These are phyloP conservation scores for Drechslerella coelobrocha DNA, from an alignment of 2,329 filamentous ascomycete species.

Conservation along the genomic window DNA sequence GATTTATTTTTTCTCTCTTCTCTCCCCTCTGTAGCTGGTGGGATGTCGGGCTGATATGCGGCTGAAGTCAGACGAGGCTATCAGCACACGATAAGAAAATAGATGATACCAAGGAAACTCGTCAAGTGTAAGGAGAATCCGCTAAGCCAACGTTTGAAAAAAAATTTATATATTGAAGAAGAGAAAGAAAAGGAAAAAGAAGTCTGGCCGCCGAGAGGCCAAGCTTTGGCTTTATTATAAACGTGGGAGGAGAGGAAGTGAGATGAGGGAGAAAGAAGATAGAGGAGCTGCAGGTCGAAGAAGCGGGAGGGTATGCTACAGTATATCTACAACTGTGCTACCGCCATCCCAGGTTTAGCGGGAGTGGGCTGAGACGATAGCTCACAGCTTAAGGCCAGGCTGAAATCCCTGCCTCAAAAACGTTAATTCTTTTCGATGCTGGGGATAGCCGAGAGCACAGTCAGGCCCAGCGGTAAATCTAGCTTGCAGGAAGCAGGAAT, in stretches of 20 bases:
- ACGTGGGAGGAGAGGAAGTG: conserved; percentile 9
- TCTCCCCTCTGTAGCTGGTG: no score
- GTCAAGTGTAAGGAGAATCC: conserved; percentile 11
- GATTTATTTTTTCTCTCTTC: neutral
- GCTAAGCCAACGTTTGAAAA: conserved; percentile 14
- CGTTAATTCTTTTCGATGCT: no score
- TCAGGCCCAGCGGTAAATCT: no score
- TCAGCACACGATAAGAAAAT: neutral
- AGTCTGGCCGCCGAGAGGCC: conserved; percentile 34
- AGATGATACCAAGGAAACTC: conserved; percentile 30
- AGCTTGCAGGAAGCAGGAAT: conserved; percentile 14
- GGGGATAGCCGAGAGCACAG: no score
- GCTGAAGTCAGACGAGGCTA: conserved; percentile 31
- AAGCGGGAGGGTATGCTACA: conserved; percentile 6
- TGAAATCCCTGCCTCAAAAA: conserved; percentile 37
- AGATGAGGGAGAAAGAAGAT: neutral
- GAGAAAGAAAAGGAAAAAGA: conserved; percentile 12
- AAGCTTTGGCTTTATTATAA: conserved; percentile 34
- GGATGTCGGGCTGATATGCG: conserved; percentile 26
- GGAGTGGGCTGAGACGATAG: conserved; percentile 37
- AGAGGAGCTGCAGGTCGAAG: conserved; percentile 4
- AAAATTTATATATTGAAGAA: conserved; percentile 3
- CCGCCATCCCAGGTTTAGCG: conserved; percentile 9
- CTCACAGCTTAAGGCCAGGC: conserved; percentile 20
- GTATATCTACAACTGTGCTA: conserved; percentile 24